phyloP scores from a whole-genome alignment of 1,284 basidiomycete genomes.

The Cryptococcus deneoformans region DNA sequence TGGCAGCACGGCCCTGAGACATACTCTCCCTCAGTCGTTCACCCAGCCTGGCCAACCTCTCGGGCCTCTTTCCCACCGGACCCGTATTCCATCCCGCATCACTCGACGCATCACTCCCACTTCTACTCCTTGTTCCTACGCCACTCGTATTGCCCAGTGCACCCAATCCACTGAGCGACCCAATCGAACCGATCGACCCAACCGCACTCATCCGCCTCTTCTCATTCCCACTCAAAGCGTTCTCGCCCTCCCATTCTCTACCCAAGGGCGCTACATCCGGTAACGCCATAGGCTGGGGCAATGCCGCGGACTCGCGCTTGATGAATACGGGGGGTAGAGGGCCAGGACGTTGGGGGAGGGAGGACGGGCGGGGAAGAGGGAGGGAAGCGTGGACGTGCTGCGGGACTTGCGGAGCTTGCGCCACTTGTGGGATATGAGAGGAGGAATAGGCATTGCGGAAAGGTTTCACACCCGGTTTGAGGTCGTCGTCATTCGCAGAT shows the following conservation, averaged over 20 bases:
- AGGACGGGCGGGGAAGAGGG: constrained; percentile 11
- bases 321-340: constrained; percentile 32
- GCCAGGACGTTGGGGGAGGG: constrained; percentile 23
- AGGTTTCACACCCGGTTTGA: background rate
- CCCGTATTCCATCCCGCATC: too few species aligned
- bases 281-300: constrained; percentile 36
- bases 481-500: background rate
- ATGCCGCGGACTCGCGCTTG: constrained; percentile 29
- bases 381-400: background rate
- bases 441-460: background rate
- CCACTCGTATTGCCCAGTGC: background rate
- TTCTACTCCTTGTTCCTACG: background rate
- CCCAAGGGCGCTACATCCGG: constrained; percentile 32
- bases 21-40: constrained; percentile 21
- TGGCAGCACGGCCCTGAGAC: background rate
- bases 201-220: constrained; percentile 13
- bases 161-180: background rate
- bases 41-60: constrained; percentile 26
- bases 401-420: background rate
- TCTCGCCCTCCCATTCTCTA: constrained; percentile 26
- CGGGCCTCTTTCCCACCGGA: constrained; percentile 11
- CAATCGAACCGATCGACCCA: background rate
- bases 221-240: constrained; percentile 29
- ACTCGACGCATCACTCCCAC: background rate
- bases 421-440: background rate